Evolutionary conservation across 2,329 filamentous ascomycete species (phyloP), one percentile per base, ranked within the genome.

Genomic region (Cytospora mali): DNA sequence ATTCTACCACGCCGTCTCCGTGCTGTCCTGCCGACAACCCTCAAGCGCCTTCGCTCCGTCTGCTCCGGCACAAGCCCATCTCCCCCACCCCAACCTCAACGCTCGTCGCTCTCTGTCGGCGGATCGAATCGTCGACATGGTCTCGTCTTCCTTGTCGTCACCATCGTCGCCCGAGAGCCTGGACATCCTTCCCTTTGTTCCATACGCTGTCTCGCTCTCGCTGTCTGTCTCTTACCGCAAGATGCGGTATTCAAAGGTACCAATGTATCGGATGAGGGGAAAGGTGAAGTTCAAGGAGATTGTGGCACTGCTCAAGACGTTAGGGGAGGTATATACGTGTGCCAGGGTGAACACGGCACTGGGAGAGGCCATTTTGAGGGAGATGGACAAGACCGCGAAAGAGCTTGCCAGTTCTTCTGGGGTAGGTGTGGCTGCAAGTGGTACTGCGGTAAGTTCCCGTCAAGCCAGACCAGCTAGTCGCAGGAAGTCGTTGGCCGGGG

Each of bases 1-100:
- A 0, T 81, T 89, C 18, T 89, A 89, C 68, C 85, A 88, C 67
- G 84, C 85, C 3, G 82, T 89, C 7, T 82, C 84, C 39, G 87
- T 88, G 10, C 74, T 88, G 2, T 88, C 85, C 0, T 87, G 84
- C 55, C 80, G 86, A n/a, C 78, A 82, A 6, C 76, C 81, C 0
- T 64, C 67, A 1, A 68, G 71, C 31, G 67, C 68, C 18, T 74
- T 74, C 53, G 54, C 48, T 3, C 42, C 48, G 11, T 55, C 59
- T 7, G 68, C 70, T 4, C 75, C 13, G 73, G 78, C 50, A 75
- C 75, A 23, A 64, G 28, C 69, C 58, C 58, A 81, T 75, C 6
- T 78, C 75, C 48, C 84, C 72, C 54, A 80, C 73, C 16, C 79
- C 77, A 27, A 80, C 76, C 35, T 82, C 28, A 87, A 86, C 65